Evolutionary conservation across 768 basidiomycete species (phyloP).

Genomic region (Rhizopogon vesiculosus): DNA sequence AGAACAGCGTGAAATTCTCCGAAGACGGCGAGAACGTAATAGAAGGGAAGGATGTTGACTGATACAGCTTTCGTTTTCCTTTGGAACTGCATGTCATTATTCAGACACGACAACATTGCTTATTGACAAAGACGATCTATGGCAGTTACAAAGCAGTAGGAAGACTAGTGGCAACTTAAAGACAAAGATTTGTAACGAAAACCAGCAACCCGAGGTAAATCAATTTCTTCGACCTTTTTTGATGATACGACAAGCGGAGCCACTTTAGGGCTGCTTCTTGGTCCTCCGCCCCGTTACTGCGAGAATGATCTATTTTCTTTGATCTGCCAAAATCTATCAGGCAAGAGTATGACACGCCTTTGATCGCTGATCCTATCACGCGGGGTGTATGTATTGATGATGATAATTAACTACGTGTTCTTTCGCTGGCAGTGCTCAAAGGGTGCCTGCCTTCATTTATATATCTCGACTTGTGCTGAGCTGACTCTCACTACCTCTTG

Average conservation of each 20-base stretch:
- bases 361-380: no score
- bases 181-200: neutral
- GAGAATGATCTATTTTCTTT: neutral
- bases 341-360: conserved; percentile 25
- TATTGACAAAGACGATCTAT: neutral
- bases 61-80: neutral
- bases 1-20: conserved; percentile 78
- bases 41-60: conserved; percentile 55
- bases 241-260: neutral
- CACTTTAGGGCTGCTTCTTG: neutral
- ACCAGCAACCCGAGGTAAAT: no score
- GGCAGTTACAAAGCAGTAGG: neutral
- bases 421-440: no score
- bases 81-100: neutral
- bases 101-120: no score
- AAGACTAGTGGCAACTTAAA: neutral
- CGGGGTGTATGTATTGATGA: no score
- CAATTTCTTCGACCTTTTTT: neutral
- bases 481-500: no score
- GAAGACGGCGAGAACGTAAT: conserved; percentile 70
- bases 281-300: neutral
- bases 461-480: no score
- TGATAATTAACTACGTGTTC: no score
- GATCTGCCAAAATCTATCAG: conserved; percentile 49
- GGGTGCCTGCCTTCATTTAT: no score